A percentile compares a stretch with the other conserved stretches of the same genome.
Conservation (phyloP, 2,329 filamentous ascomycete genomes). For the Aspergillus novoparasiticus region DNA sequence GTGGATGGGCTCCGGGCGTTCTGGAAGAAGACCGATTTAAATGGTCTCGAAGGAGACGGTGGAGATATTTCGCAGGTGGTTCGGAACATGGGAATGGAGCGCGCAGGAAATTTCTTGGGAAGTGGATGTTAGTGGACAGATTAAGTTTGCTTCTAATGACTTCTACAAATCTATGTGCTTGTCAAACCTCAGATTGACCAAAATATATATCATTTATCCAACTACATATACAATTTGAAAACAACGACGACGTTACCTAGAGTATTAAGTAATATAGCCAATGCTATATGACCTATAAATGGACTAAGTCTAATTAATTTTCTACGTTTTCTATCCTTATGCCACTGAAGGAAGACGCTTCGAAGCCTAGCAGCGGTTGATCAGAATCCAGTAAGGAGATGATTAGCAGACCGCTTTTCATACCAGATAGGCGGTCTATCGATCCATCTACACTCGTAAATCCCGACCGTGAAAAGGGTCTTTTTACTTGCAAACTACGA, state of each 20-base stretch:
- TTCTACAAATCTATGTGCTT: not conserved
- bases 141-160: not conserved
- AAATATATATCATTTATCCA: not conserved
- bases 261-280: not conserved
- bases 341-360: not conserved
- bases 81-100: conserved; percentile 7
- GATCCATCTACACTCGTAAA: not conserved
- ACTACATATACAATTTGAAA: not conserved
- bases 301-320: not conserved
- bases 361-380: not conserved
- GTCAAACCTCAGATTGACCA: not conserved
- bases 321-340: not conserved
- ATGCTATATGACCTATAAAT: not conserved
- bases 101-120: conserved; percentile 18
- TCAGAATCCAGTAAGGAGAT: not conserved
- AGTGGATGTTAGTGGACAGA: conserved; percentile 16
- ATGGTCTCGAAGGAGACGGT: conserved; percentile 30
- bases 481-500: not conserved
- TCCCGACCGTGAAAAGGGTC: not conserved
- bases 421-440: not conserved
- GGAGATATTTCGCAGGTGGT: conserved; percentile 10
- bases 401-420: not conserved
- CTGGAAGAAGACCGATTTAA: conserved; percentile 69
- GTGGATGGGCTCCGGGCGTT: conserved; percentile 71
- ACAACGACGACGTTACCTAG: not conserved